Percentiles rank a stretch among this genome's conserved stretches.
These are phyloP conservation scores for Saccharomyces hybrid DNA, from an alignment of 1,139 yeast species.

Conservation along the genomic window DNA sequence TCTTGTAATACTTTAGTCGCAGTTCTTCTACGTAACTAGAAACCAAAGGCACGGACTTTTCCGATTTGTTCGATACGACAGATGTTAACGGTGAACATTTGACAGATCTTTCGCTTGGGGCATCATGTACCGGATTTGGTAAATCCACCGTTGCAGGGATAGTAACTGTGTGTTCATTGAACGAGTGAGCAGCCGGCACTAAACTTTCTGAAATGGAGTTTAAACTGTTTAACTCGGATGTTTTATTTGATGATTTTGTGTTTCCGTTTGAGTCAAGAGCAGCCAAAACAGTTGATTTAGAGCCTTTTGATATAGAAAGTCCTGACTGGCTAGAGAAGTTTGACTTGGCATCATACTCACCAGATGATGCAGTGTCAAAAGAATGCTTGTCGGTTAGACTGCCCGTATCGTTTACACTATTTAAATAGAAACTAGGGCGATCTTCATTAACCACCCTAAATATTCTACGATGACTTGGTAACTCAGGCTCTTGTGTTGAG, in stretches of 20 bases:
- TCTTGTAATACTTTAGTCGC: constrained; percentile 27
- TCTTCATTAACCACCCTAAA: constrained; percentile 30
- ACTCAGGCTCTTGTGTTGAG: neutral
- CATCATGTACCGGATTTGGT: constrained; percentile 1
- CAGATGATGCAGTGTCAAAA: constrained; percentile 1
- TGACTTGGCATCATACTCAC: neutral
- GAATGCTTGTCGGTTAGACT: constrained; percentile 10
- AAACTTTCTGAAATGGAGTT: neutral
- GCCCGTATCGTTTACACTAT: constrained; percentile 15
- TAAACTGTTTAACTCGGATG: neutral
- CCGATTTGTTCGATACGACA: constrained; percentile 14
- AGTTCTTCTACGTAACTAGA: constrained; percentile 32
- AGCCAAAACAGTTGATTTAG: neutral
- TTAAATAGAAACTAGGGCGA: constrained; percentile 23
- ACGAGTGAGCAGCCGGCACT: neutral
- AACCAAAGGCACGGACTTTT: constrained; percentile 24
- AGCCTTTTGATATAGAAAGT: neutral
- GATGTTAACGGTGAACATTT: constrained; percentile 5
- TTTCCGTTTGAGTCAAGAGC: neutral
- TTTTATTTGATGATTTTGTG: neutral
- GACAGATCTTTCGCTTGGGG: constrained; percentile 1
- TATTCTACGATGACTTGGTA: constrained; percentile 13
- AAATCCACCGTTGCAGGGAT: neutral
- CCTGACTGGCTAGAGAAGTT: neutral
- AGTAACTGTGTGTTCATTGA: neutral